Evolutionary conservation across 2,329 filamentous ascomycete species (phyloP).

Genomic region (Stemphylium beticola): DNA sequence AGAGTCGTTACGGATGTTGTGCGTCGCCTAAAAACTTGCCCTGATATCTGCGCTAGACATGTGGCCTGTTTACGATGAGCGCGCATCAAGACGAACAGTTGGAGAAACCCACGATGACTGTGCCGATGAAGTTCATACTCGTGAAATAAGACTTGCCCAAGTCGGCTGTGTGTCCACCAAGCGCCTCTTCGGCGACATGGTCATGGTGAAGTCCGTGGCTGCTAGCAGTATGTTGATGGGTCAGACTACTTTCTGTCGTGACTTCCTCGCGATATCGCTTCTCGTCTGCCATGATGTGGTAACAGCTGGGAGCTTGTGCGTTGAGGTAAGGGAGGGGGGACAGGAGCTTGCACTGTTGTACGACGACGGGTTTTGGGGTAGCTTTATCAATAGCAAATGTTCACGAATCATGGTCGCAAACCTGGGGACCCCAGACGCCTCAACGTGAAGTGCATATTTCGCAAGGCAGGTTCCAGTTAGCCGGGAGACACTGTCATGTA

Average conservation of each 20-base stretch:
- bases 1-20: not conserved
- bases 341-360: not conserved
- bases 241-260: constrained; percentile 4
- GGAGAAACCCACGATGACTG: constrained; percentile 32
- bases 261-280: constrained; percentile 24
- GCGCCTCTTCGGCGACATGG: constrained; percentile 35
- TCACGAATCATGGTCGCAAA: constrained; percentile 9
- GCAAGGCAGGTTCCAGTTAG: constrained; percentile 7
- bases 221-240: constrained; percentile 11
- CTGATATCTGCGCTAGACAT: constrained; percentile 41
- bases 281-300: constrained; percentile 28
- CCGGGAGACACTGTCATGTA: constrained; percentile 5
- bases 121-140: constrained; percentile 37
- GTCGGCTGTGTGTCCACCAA: constrained; percentile 35
- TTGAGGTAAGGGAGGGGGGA: too few species aligned
- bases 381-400: constrained; percentile 7
- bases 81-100: not conserved
- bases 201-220: constrained; percentile 36
- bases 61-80: constrained; percentile 26
- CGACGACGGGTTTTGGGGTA: constrained; percentile 9
- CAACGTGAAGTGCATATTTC: constrained; percentile 6
- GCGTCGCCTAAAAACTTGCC: not conserved
- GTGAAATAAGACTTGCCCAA: constrained; percentile 35
- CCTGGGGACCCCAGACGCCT: constrained; percentile 11
- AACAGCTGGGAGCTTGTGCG: not conserved